Evolutionary conservation across 2,329 filamentous ascomycete species (phyloP), one percentile per base, ranked within the genome.

Genomic region (Aspergillus hiratsukae): DNA sequence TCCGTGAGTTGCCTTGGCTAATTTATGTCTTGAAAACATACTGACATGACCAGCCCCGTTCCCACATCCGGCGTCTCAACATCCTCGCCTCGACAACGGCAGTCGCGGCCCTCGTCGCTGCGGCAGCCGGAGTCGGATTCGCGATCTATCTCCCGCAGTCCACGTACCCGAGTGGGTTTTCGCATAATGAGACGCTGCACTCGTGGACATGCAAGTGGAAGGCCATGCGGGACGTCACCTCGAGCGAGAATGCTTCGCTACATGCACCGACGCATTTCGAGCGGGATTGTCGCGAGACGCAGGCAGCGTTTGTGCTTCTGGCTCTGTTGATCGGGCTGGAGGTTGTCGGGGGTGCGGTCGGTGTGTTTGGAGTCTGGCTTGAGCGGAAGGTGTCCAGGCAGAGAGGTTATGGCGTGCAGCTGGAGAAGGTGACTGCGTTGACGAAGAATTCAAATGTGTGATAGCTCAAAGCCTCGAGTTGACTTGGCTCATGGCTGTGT

Each of bases 121-220:
- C 75, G 1, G 58, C 75, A 1, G 58, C 67, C 5, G 63, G 69
- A 10, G 58, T 76, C 2, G 41, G 67, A 1, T 72, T 75, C 52
- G 65, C 65, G 21, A 68, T 74, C 41, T 69, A 73, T 61, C 68
- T 58, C 5, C 70, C 69, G 1, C 63, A 59, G 23, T 66, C 69
- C n/a, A 63, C 56, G 4, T 68, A 65, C 35, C 70, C 65, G 5
- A 61, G 29, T 8, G 68, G 68, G 25, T 74, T 72, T 53, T 65
- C 56, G 37, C 27, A 58, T 1, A 68, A 68, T 35, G 72, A 76
- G 57, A 75, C 74, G 6, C 64, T 76, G n/a, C 66, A 71, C 19
- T 72, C 69, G 41, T 76, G 74, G 74, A 74, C 74, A 7, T 76
- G 74, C 60, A 76, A 73, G 54, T 76, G 73, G 73, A 66, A 68